phyloP scores from a whole-genome alignment of 306 rosid genomes.

The Cicer yamashitae region DNA sequence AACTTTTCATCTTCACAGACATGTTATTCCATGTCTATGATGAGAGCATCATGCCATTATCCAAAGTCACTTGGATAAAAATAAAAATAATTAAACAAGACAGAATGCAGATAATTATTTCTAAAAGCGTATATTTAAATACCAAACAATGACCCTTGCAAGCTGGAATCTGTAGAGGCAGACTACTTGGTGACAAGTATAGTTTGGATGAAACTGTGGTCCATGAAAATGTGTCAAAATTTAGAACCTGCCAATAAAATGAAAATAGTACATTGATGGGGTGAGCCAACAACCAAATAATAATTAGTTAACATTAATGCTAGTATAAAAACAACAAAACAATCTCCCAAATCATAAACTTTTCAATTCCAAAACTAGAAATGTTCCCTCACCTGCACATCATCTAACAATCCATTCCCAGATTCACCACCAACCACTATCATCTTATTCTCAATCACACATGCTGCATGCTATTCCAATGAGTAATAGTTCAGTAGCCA shows the following conservation, averaged over 20 bases:
- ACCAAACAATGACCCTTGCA: slow-evolving; percentile 98
- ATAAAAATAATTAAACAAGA: slow-evolving; percentile 17
- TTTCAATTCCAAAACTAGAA: slow-evolving; percentile 38
- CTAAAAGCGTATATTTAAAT: slow-evolving; percentile 34
- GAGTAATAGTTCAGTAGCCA: slow-evolving; percentile 9
- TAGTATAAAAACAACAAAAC: slow-evolving; percentile 23
- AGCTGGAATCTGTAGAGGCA: slow-evolving; percentile 89
- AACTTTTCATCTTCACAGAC: slow-evolving; percentile 21
- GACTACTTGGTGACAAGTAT: slow-evolving; percentile 87
- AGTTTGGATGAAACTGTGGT: slow-evolving; percentile 80
- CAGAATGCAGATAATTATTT: neutral
- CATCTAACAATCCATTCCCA: slow-evolving; percentile 81
- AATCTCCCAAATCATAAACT: slow-evolving; percentile 22
- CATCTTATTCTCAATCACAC: slow-evolving; percentile 91
- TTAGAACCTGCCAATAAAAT: slow-evolving; percentile 68
- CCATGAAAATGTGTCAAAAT: slow-evolving; percentile 88
- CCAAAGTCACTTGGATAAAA: slow-evolving; percentile 19
- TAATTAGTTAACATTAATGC: slow-evolving; percentile 11
- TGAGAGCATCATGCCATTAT: slow-evolving; percentile 16
- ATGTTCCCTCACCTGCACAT: slow-evolving; percentile 70
- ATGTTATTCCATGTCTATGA: slow-evolving; percentile 25
- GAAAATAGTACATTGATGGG: slow-evolving; percentile 35
- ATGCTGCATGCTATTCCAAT: slow-evolving; percentile 77
- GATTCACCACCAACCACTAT: slow-evolving; percentile 96
- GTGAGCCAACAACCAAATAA: slow-evolving; percentile 25